These are phyloP conservation scores for Paraglomus occultum DNA, from an alignment of 192 early-diverging fungal species.

Conservation along the genomic window DNA sequence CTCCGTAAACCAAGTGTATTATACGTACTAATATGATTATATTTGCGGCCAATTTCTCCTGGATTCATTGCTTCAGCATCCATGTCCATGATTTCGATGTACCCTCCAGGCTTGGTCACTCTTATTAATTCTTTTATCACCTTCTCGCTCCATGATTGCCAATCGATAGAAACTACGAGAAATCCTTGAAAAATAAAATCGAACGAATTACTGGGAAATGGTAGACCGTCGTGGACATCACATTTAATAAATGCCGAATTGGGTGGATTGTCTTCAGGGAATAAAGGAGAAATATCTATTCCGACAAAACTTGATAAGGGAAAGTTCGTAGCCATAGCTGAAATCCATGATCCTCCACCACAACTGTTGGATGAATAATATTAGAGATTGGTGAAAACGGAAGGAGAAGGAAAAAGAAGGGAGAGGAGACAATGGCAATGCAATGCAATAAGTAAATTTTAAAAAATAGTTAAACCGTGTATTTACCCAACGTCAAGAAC, in stretches of 20 bases:
- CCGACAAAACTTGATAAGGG: conserved; percentile 17
- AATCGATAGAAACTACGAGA: neutral
- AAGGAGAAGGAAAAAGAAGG: too few species aligned
- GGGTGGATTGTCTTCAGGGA: neutral
- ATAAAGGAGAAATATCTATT: neutral
- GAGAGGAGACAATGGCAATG: too few species aligned
- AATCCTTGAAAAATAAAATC: neutral
- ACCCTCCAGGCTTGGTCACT: conserved; percentile 39
- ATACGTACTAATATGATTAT: too few species aligned
- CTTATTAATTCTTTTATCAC: conserved; percentile 36
- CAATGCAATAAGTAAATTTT: too few species aligned
- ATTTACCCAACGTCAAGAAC: neutral
- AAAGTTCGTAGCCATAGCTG: neutral
- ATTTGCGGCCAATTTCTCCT: too few species aligned
- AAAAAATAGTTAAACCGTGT: too few species aligned
- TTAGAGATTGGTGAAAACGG: too few species aligned
- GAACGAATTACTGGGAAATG: neutral
- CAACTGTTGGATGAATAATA: neutral
- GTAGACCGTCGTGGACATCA: conserved; percentile 10
- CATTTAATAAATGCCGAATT: conserved; percentile 10
- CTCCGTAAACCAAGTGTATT: too few species aligned
- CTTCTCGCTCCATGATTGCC: neutral
- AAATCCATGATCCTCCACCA: neutral
- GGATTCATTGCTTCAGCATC: too few species aligned
- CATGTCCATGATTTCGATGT: conserved; percentile 38